These are phyloP conservation scores for Ceratocystis cubensis DNA, from an alignment of 2,329 filamentous ascomycete genomes.

Conservation along the genomic window DNA sequence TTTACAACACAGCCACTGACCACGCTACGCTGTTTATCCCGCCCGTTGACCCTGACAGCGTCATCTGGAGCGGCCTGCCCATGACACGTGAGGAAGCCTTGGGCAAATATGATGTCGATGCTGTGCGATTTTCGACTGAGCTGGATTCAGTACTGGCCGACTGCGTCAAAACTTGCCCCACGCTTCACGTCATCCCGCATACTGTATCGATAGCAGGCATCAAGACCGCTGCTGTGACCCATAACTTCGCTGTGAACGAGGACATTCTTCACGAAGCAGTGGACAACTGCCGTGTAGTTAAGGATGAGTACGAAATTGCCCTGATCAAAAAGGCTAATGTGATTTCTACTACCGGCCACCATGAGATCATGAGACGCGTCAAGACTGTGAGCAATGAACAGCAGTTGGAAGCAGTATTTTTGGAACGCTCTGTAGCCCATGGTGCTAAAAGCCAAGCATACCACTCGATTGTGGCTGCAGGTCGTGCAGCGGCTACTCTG, in stretches of 20 bases:
- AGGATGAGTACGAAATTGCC: constrained; percentile 62
- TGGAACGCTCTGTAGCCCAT: constrained; percentile 61
- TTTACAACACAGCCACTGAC: constrained; percentile 64
- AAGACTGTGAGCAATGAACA: constrained; percentile 59
- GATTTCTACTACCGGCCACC: constrained; percentile 56
- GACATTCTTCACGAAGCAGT: constrained; percentile 48
- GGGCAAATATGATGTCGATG: constrained; percentile 67
- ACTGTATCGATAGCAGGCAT: constrained; percentile 62
- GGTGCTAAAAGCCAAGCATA: constrained; percentile 78
- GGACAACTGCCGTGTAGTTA: constrained; percentile 55
- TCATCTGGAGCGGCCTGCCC: constrained; percentile 89
- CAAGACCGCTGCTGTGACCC: constrained; percentile 56
- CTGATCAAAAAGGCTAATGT: constrained; percentile 60
- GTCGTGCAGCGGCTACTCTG: constrained; percentile 67
- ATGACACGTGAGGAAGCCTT: constrained; percentile 63
- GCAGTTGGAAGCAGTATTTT: constrained; percentile 70
- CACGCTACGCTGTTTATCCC: constrained; percentile 83
- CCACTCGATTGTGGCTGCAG: constrained; percentile 70
- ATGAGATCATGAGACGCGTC: constrained; percentile 47
- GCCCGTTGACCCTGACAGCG: constrained; percentile 70
- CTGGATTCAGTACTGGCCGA: constrained; percentile 57
- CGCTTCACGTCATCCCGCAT: constrained; percentile 63
- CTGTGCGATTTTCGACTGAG: constrained; percentile 58
- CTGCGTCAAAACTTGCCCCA: constrained; percentile 34
- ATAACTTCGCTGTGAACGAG: constrained; percentile 46